These are phyloP conservation scores for Termitomyces sp. DNA, from an alignment of 768 basidiomycete species.

Conservation along the genomic window DNA sequence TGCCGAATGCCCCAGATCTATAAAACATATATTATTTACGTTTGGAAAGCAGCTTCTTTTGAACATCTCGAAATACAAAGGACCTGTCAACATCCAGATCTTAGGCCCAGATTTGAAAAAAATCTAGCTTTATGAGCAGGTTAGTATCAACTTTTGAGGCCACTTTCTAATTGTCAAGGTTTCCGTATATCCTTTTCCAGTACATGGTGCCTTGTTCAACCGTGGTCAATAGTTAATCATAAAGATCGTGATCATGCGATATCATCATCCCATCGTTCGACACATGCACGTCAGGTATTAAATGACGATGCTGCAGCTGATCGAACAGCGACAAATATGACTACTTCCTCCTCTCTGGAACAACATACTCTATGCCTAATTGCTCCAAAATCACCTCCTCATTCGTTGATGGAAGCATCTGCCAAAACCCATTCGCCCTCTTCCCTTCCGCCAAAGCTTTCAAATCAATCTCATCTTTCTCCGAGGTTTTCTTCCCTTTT, in stretches of 20 bases:
- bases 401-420: constrained; percentile 33
- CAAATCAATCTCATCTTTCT: neutral
- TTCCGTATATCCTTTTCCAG: no score
- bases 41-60: neutral
- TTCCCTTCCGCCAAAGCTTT: neutral
- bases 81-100: no score
- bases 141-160: no score
- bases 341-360: constrained; percentile 25
- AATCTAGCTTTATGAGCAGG: no score
- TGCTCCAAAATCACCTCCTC: constrained; percentile 41
- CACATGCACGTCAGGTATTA: neutral
- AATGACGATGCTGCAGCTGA: neutral
- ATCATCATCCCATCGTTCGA: neutral
- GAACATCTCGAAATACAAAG: neutral
- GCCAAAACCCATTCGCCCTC: constrained; percentile 34
- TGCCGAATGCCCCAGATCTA: neutral
- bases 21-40: neutral
- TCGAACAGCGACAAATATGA: neutral
- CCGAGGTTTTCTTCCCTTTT: neutral
- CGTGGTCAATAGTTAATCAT: no score
- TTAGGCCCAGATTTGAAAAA: no score
- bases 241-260: no score
- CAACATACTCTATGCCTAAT: constrained; percentile 36
- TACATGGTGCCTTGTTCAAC: no score
- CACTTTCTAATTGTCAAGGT: no score